Evolutionary conservation across 306 rosid genomes (phyloP).

Genomic region (Astragalus membranaceus): DNA sequence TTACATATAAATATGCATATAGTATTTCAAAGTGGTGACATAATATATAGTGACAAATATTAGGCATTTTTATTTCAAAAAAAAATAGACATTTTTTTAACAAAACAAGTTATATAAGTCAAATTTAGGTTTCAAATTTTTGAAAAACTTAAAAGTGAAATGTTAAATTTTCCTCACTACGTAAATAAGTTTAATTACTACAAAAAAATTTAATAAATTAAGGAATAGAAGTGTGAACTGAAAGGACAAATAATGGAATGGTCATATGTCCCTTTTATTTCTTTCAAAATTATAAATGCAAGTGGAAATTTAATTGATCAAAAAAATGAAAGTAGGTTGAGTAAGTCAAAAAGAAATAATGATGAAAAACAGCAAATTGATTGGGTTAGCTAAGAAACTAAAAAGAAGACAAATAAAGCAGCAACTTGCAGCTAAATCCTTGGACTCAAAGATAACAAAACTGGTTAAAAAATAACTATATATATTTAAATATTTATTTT

Average conservation of each 20-base stretch:
- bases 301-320: not conserved
- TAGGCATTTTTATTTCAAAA: no score
- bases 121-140: no score
- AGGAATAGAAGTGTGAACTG: not conserved
- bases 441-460: not conserved
- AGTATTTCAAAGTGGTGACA: no score
- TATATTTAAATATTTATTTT: no score
- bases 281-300: not conserved
- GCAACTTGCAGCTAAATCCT: not conserved
- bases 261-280: not conserved
- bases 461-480: not conserved
- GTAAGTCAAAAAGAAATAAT: not conserved
- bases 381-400: not conserved
- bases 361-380: not conserved
- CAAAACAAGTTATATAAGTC: no score
- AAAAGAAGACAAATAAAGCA: slow-evolving; percentile 2
- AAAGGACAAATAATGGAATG: not conserved
- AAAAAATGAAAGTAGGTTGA: not conserved
- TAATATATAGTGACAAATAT: no score
- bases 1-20: no score
- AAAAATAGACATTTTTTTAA: no score
- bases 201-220: no score
- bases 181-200: no score
- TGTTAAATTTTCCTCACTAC: no score
- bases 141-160: no score